Conservation (phyloP, 805 yeast genomes). For the Babjeviella inositovora region DNA sequence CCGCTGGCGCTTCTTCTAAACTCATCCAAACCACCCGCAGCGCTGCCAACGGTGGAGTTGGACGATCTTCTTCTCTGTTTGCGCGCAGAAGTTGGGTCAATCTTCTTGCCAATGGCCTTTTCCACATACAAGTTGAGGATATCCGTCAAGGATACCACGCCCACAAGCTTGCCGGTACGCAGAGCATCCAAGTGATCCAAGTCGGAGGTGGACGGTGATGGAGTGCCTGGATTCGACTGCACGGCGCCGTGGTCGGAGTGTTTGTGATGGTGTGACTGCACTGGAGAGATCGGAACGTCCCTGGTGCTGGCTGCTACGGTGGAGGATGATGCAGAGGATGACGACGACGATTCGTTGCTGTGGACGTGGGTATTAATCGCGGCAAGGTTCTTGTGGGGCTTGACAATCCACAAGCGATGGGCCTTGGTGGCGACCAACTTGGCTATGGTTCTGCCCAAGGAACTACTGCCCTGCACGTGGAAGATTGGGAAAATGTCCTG, state of each 20-base stretch:
- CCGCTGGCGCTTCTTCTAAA: no score
- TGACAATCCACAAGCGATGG: slow-evolving; percentile 79
- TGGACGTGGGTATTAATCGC: slow-evolving; percentile 1
- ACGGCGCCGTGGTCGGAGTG: no score
- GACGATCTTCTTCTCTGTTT: slow-evolving; percentile 68
- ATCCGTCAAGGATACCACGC: slow-evolving; percentile 88
- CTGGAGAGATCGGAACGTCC: no score
- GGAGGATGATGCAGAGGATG: slow-evolving; percentile 6
- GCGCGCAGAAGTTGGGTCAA: slow-evolving; percentile 81
- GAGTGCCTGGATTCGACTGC: slow-evolving; percentile 7
- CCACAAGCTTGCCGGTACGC: slow-evolving; percentile 70
- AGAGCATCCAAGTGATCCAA: slow-evolving; percentile 4
- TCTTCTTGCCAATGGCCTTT: slow-evolving; percentile 44
- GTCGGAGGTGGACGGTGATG: slow-evolving; percentile 6
- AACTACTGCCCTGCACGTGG: slow-evolving; percentile 69
- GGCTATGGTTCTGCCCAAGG: slow-evolving; percentile 81
- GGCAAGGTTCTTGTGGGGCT: slow-evolving; percentile 17
- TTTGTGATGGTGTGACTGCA: slow-evolving; percentile 2
- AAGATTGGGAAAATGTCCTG: slow-evolving; percentile 95
- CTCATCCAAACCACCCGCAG: no score
- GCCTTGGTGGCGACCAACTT: slow-evolving; percentile 90
- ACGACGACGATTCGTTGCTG: slow-evolving; percentile 2
- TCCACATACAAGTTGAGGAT: slow-evolving; percentile 70
- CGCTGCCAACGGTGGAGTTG: no score
- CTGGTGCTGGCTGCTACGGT: no score